Evolutionary conservation across 2,329 filamentous ascomycete genomes (phyloP).

Genomic region (Emergomyces orientalis): DNA sequence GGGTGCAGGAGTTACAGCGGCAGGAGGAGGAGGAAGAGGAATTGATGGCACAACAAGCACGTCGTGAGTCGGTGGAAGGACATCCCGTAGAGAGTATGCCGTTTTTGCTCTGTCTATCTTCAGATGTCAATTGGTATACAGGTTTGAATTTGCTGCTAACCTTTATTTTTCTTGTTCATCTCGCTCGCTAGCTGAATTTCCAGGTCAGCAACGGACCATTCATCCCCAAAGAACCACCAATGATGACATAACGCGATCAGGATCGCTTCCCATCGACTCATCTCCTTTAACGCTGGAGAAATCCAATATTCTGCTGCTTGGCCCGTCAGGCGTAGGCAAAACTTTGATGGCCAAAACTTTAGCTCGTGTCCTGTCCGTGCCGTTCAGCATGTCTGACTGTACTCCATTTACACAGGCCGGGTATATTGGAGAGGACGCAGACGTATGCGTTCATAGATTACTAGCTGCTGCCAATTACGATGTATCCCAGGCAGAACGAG

Average conservation of each 20-base stretch:
- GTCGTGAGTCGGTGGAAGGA: constrained; percentile 57
- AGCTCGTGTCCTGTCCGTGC: constrained; percentile 85
- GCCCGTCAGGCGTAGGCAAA: constrained; percentile 91
- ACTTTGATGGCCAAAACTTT: constrained; percentile 87
- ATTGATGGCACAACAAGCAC: constrained; percentile 58
- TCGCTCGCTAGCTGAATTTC: constrained; percentile 47
- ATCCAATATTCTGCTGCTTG: constrained; percentile 83
- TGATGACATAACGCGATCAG: constrained; percentile 18
- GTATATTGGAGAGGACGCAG: constrained; percentile 97
- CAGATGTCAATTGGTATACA: background rate
- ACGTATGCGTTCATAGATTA: constrained; percentile 83
- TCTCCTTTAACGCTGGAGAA: constrained; percentile 75
- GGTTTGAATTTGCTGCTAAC: background rate
- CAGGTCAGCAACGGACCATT: constrained; percentile 50
- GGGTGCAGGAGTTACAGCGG: constrained; percentile 64
- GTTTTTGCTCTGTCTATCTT: background rate
- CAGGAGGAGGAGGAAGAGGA: constrained; percentile 73
- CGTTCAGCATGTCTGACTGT: constrained; percentile 91
- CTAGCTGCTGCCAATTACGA: constrained; percentile 87
- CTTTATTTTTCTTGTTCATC: background rate
- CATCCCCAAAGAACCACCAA: constrained; percentile 22
- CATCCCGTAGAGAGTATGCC: constrained; percentile 69
- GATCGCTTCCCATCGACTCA: constrained; percentile 37
- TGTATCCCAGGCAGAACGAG: constrained; percentile 70
- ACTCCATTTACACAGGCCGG: constrained; percentile 93